Conservation (phyloP, 768 basidiomycete genomes). For the Boletus sp. region DNA sequence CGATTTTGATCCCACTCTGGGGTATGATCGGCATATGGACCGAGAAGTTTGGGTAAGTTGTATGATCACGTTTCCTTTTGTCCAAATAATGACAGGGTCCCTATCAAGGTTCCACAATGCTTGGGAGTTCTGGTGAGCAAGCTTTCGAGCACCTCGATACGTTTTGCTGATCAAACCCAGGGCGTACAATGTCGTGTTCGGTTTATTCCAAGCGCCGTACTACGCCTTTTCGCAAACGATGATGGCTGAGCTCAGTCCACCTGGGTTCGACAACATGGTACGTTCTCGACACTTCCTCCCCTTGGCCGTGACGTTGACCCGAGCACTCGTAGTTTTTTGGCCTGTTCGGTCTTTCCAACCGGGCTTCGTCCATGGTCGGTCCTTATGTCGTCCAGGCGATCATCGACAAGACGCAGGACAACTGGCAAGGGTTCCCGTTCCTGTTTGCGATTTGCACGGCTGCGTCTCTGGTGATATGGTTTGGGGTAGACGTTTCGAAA, state of each 20-base stretch:
- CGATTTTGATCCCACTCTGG: conserved; percentile 80
- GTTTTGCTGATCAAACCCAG: conserved; percentile 31
- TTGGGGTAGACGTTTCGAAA: conserved; percentile 62
- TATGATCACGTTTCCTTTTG: not conserved
- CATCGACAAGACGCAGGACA: conserved; percentile 66
- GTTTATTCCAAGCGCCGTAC: conserved; percentile 83
- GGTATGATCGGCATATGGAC: conserved; percentile 89
- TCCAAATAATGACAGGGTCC: not conserved
- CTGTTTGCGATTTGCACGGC: conserved; percentile 66
- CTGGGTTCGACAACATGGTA: conserved; percentile 83
- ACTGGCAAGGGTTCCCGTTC: conserved; percentile 86
- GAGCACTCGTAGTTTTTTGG: conserved; percentile 66
- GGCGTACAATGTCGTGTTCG: conserved; percentile 79
- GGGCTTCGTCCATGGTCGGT: conserved; percentile 84
- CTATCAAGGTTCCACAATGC: conserved; percentile 62
- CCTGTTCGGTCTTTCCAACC: conserved; percentile 79
- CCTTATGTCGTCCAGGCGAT: conserved; percentile 85
- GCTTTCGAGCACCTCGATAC: not conserved
- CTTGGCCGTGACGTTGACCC: not conserved
- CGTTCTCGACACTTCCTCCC: not conserved
- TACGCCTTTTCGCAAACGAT: conserved; percentile 85
- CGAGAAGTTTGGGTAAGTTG: conserved; percentile 58
- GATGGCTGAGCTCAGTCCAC: conserved; percentile 87
- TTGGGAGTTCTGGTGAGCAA: conserved; percentile 81
- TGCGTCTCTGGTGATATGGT: conserved; percentile 77